Percentiles rank a stretch among this genome's conserved stretches.
Conservation (phyloP, 225 moss, liverwort and hornwort species). For the Physcomitrium patens region DNA sequence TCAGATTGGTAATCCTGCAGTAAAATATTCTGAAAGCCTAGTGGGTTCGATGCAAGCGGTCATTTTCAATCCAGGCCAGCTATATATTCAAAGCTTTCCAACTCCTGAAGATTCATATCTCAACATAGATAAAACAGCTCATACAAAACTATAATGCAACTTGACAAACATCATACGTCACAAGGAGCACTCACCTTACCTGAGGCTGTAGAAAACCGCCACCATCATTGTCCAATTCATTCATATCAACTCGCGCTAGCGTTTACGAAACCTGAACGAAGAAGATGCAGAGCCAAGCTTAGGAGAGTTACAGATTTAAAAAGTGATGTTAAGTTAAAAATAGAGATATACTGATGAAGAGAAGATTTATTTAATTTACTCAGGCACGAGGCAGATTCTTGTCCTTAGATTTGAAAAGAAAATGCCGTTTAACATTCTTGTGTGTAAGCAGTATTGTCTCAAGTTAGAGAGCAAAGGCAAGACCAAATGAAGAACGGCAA, state of each 20-base stretch:
- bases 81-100: not conserved
- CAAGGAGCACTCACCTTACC: conserved; percentile 37
- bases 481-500: conserved; percentile 4
- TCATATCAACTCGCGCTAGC: conserved; percentile 99
- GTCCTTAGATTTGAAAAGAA: not conserved
- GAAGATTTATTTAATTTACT: not conserved
- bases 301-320: not conserved
- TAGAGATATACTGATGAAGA: not conserved
- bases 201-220: conserved; percentile 98
- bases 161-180: not conserved
- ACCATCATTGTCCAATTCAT: conserved; percentile 96
- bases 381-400: not conserved
- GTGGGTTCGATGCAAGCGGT: not conserved
- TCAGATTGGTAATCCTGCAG: conserved; percentile 16
- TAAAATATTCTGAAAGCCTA: conserved; percentile 15
- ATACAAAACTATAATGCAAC: not conserved
- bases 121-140: not conserved
- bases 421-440: conserved; percentile 2
- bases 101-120: too few relatives aligned
- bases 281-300: conserved; percentile 8
- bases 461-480: conserved; percentile 11
- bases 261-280: conserved; percentile 84
- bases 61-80: not conserved
- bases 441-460: not conserved
- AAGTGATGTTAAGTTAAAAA: not conserved